phyloP scores from a whole-genome alignment of 768 basidiomycete species.

The Baorangia bicolor region DNA sequence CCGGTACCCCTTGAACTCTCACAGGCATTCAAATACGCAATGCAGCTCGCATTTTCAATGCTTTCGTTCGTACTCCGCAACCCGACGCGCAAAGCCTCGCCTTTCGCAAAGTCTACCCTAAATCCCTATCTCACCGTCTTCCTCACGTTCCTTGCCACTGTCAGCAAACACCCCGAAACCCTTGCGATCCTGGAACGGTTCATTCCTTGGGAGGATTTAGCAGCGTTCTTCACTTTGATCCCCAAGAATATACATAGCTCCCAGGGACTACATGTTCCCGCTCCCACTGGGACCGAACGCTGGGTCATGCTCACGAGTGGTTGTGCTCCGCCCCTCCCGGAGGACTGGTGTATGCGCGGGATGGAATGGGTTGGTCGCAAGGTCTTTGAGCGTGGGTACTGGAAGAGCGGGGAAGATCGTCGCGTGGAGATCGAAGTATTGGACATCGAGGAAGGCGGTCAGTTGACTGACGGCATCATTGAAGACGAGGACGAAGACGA shows the following conservation, averaged over 20 bases:
- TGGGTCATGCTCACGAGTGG: conserved; percentile 70
- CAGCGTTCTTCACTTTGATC: conserved; percentile 58
- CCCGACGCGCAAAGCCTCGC: conserved; percentile 60
- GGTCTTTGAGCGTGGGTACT: conserved; percentile 92
- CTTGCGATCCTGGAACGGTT: conserved; percentile 66
- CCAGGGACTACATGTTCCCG: conserved; percentile 40
- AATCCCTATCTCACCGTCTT: conserved; percentile 88
- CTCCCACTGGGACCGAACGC: conserved; percentile 42
- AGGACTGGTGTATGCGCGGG: conserved; percentile 95
- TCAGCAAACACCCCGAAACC: conserved; percentile 63
- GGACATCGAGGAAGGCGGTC: conserved; percentile 53
- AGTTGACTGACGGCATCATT: conserved; percentile 73
- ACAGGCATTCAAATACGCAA: conserved; percentile 65
- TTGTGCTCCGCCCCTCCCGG: conserved; percentile 71
- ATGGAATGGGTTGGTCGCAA: conserved; percentile 94
- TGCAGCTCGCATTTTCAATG: conserved; percentile 77
- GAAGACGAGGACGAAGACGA: conserved; percentile 70
- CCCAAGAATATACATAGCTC: conserved; percentile 52
- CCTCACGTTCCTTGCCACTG: conserved; percentile 84
- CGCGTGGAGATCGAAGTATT: conserved; percentile 78
- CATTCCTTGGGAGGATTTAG: conserved; percentile 83
- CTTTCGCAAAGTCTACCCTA: conserved; percentile 51
- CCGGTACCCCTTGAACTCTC: conserved; percentile 48
- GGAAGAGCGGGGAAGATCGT: conserved; percentile 76
- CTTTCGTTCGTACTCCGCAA: conserved; percentile 68